These are phyloP conservation scores for Rhodotorula sp. DNA, from an alignment of 1,284 basidiomycete species.

Conservation along the genomic window DNA sequence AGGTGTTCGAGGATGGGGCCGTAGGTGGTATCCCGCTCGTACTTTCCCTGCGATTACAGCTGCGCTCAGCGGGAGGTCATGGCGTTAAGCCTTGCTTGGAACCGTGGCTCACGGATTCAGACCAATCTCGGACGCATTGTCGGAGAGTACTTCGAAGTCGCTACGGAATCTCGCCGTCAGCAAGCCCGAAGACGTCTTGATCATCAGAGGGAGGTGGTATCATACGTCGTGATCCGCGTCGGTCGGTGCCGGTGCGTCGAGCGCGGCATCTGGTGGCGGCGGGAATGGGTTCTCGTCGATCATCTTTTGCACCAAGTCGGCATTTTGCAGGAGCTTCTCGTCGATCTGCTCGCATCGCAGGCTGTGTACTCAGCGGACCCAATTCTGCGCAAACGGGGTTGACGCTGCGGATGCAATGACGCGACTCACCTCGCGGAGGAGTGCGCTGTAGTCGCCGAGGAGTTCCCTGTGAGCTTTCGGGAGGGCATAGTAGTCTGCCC, in stretches of 20 bases:
- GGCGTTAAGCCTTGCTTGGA: too few relatives aligned
- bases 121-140: slow-evolving; percentile 89
- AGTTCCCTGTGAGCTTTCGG: slow-evolving; percentile 21
- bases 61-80: neutral
- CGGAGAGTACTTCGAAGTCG: slow-evolving; percentile 84
- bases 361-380: neutral
- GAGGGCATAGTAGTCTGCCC: slow-evolving; percentile 33
- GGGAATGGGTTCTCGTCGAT: slow-evolving; percentile 33
- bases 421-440: slow-evolving; percentile 21
- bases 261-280: slow-evolving; percentile 22
- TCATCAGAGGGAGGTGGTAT: too few relatives aligned
- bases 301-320: slow-evolving; percentile 14
- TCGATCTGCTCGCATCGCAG: slow-evolving; percentile 19
- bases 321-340: slow-evolving; percentile 20
- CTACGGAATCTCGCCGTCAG: slow-evolving; percentile 68
- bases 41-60: slow-evolving; percentile 58
- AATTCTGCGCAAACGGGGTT: neutral
- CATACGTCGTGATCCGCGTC: slow-evolving; percentile 41
- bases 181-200: too few relatives aligned
- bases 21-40: slow-evolving; percentile 74
- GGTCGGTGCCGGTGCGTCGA: slow-evolving; percentile 25
- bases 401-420: too few relatives aligned
- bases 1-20: slow-evolving; percentile 74
- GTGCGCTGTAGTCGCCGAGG: slow-evolving; percentile 17
- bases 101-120: slow-evolving; percentile 60